Evolutionary conservation across 495 filamentous ascomycete genomes (phyloP), one percentile per base, ranked within the genome.

Genomic region (Ascodesmis nigricans): DNA sequence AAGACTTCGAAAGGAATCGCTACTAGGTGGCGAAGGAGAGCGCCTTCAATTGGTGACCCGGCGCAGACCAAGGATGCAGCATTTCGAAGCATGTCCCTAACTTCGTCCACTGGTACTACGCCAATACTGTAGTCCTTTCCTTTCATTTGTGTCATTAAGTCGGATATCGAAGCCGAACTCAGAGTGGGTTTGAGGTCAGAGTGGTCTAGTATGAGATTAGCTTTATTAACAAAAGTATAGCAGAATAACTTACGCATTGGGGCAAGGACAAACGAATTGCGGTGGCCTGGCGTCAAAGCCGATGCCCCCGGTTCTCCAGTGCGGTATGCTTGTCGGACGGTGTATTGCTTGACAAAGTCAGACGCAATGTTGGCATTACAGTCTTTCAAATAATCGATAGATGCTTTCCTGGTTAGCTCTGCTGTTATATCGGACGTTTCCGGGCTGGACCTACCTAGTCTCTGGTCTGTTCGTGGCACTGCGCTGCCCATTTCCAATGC

Each of bases 271-370:
- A 70, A 44, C 63, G 71, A 66, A 38, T 79, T 73, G 32, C 58
- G 53, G 33, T 66, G 64, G n/a, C n/a, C n/a, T n/a, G n/a, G n/a
- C n/a, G n/a, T n/a, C 14, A 17, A 13, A 40, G 71, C 62, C 24
- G 70, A 69, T 7, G 70, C 65, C 25, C 73, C 50, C 7, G 69
- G 57, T 47, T 91, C 78, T 9, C 74, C 66, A 40, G 78, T 77
- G 19, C 78, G 69, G 52, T 95, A 95, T 45, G 81, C 81, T 50
- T 95, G 90, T 5, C 87, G 77, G 15, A 78, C 87, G n/a, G 83
- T 93, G 48, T 95, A 93, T 49, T 93, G 80, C 21, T 82, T 78
- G 50, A 95, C 73, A 45, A 97, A 91, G 52, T 92, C 82, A 9
- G 84, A 93, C 8, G 80, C 83, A 9, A 82, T 74, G 45, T 95